These are phyloP conservation scores for Dalbergia oliveri DNA, from an alignment of 306 rosid species.

Conservation along the genomic window DNA sequence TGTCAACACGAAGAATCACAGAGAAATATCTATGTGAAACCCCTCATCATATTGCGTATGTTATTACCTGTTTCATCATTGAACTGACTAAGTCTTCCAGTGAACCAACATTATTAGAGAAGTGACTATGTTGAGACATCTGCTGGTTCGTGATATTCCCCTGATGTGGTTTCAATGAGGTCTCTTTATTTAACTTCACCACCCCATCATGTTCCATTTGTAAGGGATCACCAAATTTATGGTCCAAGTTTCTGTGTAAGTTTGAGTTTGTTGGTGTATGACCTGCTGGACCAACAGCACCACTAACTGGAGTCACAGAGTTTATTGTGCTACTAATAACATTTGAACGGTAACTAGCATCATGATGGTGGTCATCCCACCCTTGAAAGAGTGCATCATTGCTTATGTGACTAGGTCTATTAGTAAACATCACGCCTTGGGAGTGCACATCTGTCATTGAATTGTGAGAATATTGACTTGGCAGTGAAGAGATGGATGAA, in stretches of 20 bases:
- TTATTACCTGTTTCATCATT: conserved; percentile 80
- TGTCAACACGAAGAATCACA: not conserved
- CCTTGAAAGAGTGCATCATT: conserved; percentile 58
- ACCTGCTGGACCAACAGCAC: conserved; percentile 55
- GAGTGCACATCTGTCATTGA: conserved; percentile 56
- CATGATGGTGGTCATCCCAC: conserved; percentile 73
- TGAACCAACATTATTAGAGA: conserved; percentile 68
- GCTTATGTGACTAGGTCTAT: conserved; percentile 47
- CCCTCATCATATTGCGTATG: conserved; percentile 22
- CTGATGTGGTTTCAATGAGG: conserved; percentile 51
- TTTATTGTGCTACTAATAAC: conserved; percentile 56
- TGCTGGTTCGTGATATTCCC: conserved; percentile 64
- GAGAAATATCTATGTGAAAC: conserved; percentile 19
- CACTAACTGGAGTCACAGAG: conserved; percentile 61
- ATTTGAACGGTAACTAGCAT: conserved; percentile 59
- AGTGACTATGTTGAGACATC: conserved; percentile 55
- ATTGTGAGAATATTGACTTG: conserved; percentile 52
- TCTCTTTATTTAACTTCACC: conserved; percentile 50
- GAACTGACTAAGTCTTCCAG: conserved; percentile 81
- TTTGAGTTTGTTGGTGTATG: conserved; percentile 51
- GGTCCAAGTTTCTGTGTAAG: conserved; percentile 58
- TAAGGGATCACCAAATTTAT: conserved; percentile 54
- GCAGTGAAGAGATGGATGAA: conserved; percentile 57
- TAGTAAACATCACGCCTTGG: conserved; percentile 52
- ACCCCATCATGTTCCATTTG: conserved; percentile 60